Conservation (phyloP, 2,329 filamentous ascomycete genomes). For the Dothistroma pini region DNA sequence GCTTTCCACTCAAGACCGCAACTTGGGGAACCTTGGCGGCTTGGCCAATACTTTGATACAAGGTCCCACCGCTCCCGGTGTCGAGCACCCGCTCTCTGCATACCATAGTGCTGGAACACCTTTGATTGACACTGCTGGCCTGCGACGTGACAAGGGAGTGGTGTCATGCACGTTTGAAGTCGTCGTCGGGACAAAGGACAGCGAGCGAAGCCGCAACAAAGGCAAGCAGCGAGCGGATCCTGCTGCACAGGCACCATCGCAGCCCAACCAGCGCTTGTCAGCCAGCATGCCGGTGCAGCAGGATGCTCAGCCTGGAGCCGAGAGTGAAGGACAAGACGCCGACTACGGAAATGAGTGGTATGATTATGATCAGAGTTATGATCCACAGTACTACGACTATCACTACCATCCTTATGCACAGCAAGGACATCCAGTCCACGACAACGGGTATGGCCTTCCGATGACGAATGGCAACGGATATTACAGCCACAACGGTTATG, state of each 20-base stretch:
- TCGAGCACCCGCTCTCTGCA: slow-evolving; percentile 14
- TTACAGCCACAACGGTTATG: slow-evolving; percentile 7
- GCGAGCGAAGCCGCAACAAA: slow-evolving; percentile 48
- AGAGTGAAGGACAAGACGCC: slow-evolving; percentile 1
- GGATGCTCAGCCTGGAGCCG: neutral
- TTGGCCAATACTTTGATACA: slow-evolving; percentile 24
- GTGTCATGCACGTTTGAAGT: slow-evolving; percentile 83
- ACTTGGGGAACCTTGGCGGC: slow-evolving; percentile 26
- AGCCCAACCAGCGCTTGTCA: neutral
- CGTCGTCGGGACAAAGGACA: slow-evolving; percentile 81
- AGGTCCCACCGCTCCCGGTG: slow-evolving; percentile 6
- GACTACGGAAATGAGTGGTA: slow-evolving; percentile 15
- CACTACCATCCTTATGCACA: slow-evolving; percentile 1
- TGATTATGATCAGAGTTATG: slow-evolving; percentile 30
- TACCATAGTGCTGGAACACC: slow-evolving; percentile 43
- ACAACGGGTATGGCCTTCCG: slow-evolving; percentile 4
- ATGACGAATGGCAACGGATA: neutral
- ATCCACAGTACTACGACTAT: slow-evolving; percentile 19
- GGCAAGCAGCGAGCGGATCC: slow-evolving; percentile 43
- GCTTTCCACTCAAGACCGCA: slow-evolving; percentile 67
- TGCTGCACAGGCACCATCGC: neutral
- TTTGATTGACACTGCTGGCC: slow-evolving; percentile 81
- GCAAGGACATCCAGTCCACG: slow-evolving; percentile 9
- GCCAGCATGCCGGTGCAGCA: neutral
- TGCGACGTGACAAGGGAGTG: slow-evolving; percentile 88